These are phyloP conservation scores for Deakozyma indianensis DNA, from an alignment of 805 yeast genomes.

Conservation along the genomic window DNA sequence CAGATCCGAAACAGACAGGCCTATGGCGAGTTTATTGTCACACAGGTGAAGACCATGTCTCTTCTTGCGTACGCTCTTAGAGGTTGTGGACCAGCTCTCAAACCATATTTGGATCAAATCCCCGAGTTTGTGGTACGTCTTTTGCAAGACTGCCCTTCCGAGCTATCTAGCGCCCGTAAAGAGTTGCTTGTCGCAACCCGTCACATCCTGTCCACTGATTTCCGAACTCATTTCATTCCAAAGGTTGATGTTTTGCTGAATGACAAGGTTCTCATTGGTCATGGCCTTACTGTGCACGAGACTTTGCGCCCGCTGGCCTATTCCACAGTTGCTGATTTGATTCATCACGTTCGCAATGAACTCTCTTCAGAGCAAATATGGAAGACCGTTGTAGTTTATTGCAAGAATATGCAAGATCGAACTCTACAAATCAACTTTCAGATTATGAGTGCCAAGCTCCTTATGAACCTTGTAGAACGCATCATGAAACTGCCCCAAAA, in stretches of 20 bases:
- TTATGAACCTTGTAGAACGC: slow-evolving; percentile 78
- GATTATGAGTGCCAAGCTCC: slow-evolving; percentile 86
- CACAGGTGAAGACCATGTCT: slow-evolving; percentile 94
- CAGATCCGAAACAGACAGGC: slow-evolving; percentile 60
- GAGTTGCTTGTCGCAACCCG: slow-evolving; percentile 88
- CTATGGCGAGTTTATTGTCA: slow-evolving; percentile 76
- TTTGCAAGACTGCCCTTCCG: slow-evolving; percentile 91
- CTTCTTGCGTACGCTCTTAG: slow-evolving; percentile 87
- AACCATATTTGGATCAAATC: slow-evolving; percentile 42
- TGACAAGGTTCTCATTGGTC: slow-evolving; percentile 78
- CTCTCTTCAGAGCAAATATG: slow-evolving; percentile 71
- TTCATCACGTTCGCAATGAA: slow-evolving; percentile 80
- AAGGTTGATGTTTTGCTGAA: slow-evolving; percentile 76
- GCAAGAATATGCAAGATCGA: slow-evolving; percentile 66
- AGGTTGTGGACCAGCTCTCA: slow-evolving; percentile 57
- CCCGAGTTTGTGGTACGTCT: slow-evolving; percentile 81
- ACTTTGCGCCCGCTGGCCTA: slow-evolving; percentile 87
- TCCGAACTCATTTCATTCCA: slow-evolving; percentile 67
- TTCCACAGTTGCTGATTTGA: slow-evolving; percentile 88
- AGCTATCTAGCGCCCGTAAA: slow-evolving; percentile 77
- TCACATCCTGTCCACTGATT: slow-evolving; percentile 86
- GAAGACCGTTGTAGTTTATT: slow-evolving; percentile 73
- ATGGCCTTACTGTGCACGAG: slow-evolving; percentile 82
- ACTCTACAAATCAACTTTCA: slow-evolving; percentile 80
- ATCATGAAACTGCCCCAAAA: slow-evolving; percentile 71